Base-by-base conservation (phyloP, 2,329 filamentous ascomycete genomes). In the Raffaelea albimanens region DNA sequence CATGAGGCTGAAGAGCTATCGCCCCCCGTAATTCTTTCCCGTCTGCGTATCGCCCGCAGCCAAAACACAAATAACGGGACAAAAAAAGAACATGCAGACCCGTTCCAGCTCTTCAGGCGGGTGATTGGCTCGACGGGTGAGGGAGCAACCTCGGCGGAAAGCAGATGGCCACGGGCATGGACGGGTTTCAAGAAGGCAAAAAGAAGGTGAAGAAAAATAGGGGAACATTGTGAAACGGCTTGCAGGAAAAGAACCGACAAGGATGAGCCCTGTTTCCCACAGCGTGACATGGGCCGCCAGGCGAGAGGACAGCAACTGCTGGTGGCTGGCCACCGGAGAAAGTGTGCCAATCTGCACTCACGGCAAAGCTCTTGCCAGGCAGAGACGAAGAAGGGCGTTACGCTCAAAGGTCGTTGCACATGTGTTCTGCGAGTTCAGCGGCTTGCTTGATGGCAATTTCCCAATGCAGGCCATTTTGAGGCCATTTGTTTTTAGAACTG, bases 1-100 rank as follows among this genome's bases (percentile, higher is more conserved):
- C 45, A 48, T 25, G 34, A 20, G 29, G 22, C 48, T 52, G 52
- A 51, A 50, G 45, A 52, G 50, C 47, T 53, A 21, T 19, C 19
- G 8, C 9, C 10, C 16, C 38, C 36, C n/a, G 38, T 25, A 33
- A 13, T 21, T 40, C 18, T 21, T 3, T n/a, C 31, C 21, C 33
- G 34, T 16, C 43, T 52, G 47, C 48, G 50, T 52, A 52, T 52
- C 48, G 50, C 48, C 48, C 36, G 40, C 11, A 41, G 25, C 19
- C 20, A 40, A 29, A 46, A 51, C 39, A 50, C 22, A 46, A 44
- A 34, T 11, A 38, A 34, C 16, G 33, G 23, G 5, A 42, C 23
- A 22, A 43, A 29, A 43, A n/a, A n/a, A 25, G 13, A 23, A 18
- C 38, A n/a, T n/a, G n/a, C n/a, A 23, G 34, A 29, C 25, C 25